Percentiles rank a stretch among this genome's conserved stretches.
Conservation (phyloP, 2,329 filamentous ascomycete species). For the Aureobasidium leucospermi region DNA sequence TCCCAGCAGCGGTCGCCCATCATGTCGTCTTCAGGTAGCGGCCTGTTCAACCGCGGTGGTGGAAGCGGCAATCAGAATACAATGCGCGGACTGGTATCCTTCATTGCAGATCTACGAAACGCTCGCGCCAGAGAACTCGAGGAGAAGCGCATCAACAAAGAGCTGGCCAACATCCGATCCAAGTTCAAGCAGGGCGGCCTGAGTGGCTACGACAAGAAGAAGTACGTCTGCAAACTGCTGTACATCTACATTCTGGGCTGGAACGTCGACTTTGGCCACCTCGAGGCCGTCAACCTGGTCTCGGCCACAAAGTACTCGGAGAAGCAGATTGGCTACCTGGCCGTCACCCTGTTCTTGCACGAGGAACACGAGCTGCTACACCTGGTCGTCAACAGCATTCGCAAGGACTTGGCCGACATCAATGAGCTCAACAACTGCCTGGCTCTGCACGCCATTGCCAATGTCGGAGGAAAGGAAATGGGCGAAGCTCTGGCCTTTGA, state of each 20-base stretch:
- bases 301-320: slow-evolving; percentile 96
- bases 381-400: slow-evolving; percentile 95
- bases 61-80: slow-evolving; percentile 28
- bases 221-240: slow-evolving; percentile 99
- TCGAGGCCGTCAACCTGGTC: slow-evolving; percentile 96
- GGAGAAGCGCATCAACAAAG: slow-evolving; percentile 99
- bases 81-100: slow-evolving; percentile 74
- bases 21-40: slow-evolving; percentile 23
- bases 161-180: slow-evolving; percentile 94
- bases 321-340: slow-evolving; percentile 97
- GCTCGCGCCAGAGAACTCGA: slow-evolving; percentile 90
- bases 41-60: slow-evolving; percentile 28
- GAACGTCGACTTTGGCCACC: slow-evolving; percentile 97
- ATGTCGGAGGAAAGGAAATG: slow-evolving; percentile 95
- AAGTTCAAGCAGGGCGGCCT: slow-evolving; percentile 87
- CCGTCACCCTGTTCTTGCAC: slow-evolving; percentile 93
- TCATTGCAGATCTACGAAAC: slow-evolving; percentile 94
- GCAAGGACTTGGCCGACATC: slow-evolving; percentile 88
- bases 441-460: slow-evolving; percentile 93
- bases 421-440: slow-evolving; percentile 98
- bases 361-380: slow-evolving; percentile 95
- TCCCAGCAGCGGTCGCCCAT: neutral
- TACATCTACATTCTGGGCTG: slow-evolving; percentile 99
- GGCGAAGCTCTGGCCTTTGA: slow-evolving; percentile 87
- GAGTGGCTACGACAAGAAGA: slow-evolving; percentile 98